Evolutionary conservation across 1,139 yeast species (phyloP).

Genomic region (Candida sojae): DNA sequence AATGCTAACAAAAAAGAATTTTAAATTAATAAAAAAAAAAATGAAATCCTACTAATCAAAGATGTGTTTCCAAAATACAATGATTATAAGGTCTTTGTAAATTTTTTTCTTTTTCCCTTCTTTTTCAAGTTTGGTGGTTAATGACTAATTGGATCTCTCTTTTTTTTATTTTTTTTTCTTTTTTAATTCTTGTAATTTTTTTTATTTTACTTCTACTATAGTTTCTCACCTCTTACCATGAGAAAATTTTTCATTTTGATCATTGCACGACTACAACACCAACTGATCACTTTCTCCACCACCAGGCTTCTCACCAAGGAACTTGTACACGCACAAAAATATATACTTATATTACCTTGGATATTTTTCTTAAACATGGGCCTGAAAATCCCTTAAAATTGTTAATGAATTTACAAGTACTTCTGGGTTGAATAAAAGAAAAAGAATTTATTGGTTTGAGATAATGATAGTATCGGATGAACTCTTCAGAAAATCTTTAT

Average conservation of each 20-base stretch:
- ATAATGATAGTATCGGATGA: constrained; percentile 8
- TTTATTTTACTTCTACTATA: background rate
- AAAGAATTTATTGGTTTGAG: too few species aligned
- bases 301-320: background rate
- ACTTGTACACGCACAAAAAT: background rate
- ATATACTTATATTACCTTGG: background rate
- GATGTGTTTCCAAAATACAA: background rate
- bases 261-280: background rate
- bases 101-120: background rate
- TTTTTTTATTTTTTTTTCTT: background rate
- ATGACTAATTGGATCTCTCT: background rate
- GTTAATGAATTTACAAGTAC: too few species aligned
- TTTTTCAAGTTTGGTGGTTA: background rate
- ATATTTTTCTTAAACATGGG: too few species aligned
- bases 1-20: background rate
- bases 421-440: too few species aligned
- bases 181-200: background rate
- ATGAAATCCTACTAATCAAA: constrained; percentile 3
- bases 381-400: too few species aligned
- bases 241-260: background rate
- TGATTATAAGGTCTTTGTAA: background rate
- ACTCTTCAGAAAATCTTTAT: constrained; percentile 4
- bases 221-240: background rate
- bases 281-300: background rate
- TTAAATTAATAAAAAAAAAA: background rate